Conservation (phyloP, 257 asterid species). For the Scutellaria barbata region DNA sequence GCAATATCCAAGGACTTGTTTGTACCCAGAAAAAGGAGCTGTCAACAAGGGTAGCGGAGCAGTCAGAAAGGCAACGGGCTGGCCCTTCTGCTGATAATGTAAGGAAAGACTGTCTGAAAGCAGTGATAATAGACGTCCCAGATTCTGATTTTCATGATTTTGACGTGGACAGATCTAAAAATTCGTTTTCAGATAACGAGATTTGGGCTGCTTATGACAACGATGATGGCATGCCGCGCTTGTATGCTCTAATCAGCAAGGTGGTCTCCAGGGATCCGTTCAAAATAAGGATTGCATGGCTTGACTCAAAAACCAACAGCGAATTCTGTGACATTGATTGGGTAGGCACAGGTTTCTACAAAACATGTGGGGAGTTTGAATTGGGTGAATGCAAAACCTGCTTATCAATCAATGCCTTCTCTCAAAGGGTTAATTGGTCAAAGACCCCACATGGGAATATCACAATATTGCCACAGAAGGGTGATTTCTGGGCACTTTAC, state of each 20-base stretch:
- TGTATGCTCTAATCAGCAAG: slow-evolving; percentile 68
- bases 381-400: slow-evolving; percentile 55
- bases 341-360: slow-evolving; percentile 73
- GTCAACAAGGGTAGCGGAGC: slow-evolving; percentile 31
- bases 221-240: slow-evolving; percentile 87
- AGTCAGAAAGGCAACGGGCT: not conserved
- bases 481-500: slow-evolving; percentile 83
- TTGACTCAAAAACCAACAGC: slow-evolving; percentile 65
- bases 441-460: slow-evolving; percentile 60
- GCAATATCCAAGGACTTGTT: slow-evolving; percentile 25
- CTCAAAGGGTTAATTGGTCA: slow-evolving; percentile 70
- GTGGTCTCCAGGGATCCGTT: slow-evolving; percentile 71
- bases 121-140: slow-evolving; percentile 66
- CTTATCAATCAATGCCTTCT: slow-evolving; percentile 63
- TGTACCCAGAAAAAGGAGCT: not conserved
- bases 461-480: slow-evolving; percentile 62
- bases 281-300: slow-evolving; percentile 74
- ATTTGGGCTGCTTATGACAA: slow-evolving; percentile 89
- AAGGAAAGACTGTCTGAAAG: slow-evolving; percentile 30
- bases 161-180: slow-evolving; percentile 64
- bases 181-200: slow-evolving; percentile 68
- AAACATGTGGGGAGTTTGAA: slow-evolving; percentile 84
- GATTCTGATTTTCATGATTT: slow-evolving; percentile 87
- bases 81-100: slow-evolving; percentile 40
- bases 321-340: slow-evolving; percentile 68